Evolutionary conservation across 2,329 filamentous ascomycete species (phyloP), one percentile per base, ranked within the genome.

Genomic region (Colletotrichum zoysiae): DNA sequence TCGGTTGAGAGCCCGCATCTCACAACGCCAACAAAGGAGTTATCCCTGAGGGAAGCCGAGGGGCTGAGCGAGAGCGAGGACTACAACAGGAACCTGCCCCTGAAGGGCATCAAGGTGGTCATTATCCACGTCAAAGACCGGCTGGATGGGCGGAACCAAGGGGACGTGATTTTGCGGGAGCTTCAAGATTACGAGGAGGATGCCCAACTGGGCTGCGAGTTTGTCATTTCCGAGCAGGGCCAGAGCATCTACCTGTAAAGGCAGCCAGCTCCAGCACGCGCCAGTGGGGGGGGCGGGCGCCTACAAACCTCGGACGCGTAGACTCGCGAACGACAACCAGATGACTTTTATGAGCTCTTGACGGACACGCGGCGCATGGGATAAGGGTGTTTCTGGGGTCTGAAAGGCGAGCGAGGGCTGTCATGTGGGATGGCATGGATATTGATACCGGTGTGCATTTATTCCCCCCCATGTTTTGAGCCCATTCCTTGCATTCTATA

Each of bases 91-190:
- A 64, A 63, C 53, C 71, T n/a, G 12, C 90, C 91, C 8, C 85
- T 99, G 5, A 84, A 86, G 64, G 95, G 94, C 0, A 79, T 98
- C 38, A 92, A 90, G 74, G 85, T 99, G 1, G 91, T 98, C 61
- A 90, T 98, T 67, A 98, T 98, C 48, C 96, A 99, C 79, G 89
- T 98, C 78, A 99, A 99, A 80, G 95, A 98, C 75, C 92, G 88
- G 30, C 83, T 98, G 11, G 95, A 97, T 78, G 93, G 90, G 0
- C 89, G 89, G 83, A 59, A 89, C 87, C 2, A 88, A 85, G 46
- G 82, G 0, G 90, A 93, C 4, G 86, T 82, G 2, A 97, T 98
- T 46, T 77, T 96, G 30, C 78, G 84, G 71, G 90, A 98, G 79
- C 81, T 98, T 61, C 79, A 82, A 23, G 89, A 89, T 35, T 86